Base-by-base conservation (phyloP, 441 rosid genomes). In the Geranium incanum region DNA sequence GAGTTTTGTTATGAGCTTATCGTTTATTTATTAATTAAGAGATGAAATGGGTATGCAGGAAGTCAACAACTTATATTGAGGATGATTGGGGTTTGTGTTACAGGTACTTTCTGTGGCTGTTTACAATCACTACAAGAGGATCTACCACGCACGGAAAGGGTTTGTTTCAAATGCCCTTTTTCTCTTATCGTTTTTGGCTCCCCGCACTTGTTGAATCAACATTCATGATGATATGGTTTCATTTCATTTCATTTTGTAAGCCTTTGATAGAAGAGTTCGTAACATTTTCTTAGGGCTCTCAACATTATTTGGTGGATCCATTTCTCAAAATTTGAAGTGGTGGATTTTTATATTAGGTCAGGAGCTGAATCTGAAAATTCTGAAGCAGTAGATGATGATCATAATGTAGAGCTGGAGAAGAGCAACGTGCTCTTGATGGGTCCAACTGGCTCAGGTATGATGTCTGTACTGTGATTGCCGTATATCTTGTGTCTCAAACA, bases 21-120 rank as follows among this genome's bases (percentile, higher is more conserved):
- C 33, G 33, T 1, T 28, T 28, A 28, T 28, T 28, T 28, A 28
- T 28, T 28, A 2, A 28, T 28, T 28, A 2, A 28, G 33, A 28
- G 33, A 28, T 28, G 33, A 28, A 28, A 28, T 28, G 33, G 33
- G 33, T 28, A 28, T 28, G 1, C 33, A 28, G 1, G 33, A 28
- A 28, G 2, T 28, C 33, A 28, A 2, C 21, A 16, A n/a, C 62
- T 13, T n/a, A 13, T 15, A n/a, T 15, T 55, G 6, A 4, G n/a
- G 62, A 55, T 55, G 62, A 15, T 6, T 57, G 28, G 6, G 15
- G 23, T 57, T 57, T 57, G 62, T 77, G 67, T 74, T 79, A 57
- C 86, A 91, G 98, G 96, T 94, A 73, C 91, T 94, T 71, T 82
- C 97, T 39, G 97, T 94, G 38, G 98, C 97, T 76, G 97, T 94